Evolutionary conservation across 495 filamentous ascomycete species (phyloP), one percentile per base, ranked within the genome.

Genomic region (Aspergillus olivimuriae): DNA sequence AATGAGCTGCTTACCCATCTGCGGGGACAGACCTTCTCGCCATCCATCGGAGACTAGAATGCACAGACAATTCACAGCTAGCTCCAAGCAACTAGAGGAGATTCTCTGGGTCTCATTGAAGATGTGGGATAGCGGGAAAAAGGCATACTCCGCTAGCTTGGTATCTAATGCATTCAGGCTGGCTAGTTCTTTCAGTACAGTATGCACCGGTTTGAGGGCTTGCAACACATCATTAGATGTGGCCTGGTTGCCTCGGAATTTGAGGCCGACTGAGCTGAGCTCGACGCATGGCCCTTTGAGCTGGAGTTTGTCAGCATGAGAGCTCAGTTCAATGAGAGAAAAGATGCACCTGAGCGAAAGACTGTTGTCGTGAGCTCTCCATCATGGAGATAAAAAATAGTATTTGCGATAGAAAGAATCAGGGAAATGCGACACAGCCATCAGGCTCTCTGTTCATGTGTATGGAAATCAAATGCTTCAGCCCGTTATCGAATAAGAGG

Each of bases 111-210:
- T 82, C 39, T 80, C 74, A 43, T 86, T 82, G 50, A 99, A 83
- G 37, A 97, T 80, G 47, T 94, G 84, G 2, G 86, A 87, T 0
- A 99, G 66, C 0, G 92, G 92, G 52, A 95, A 92, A 72, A 97
- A 97, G 51, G 84, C 77, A 68, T 95, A 99, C 60, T 96, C 88
- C 6, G 89, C 92, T 19, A 96, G 67, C 60, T 87, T 89, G 40
- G 79, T 72, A 57, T 95, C 87, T 9, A 96, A 68, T 1, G 73
- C 66, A 24, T 75, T 67, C 36, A 68, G 65, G 34, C 47, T 56
- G 28, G 70, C 66, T 51, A 84, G 69, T 24, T 66, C 58, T 4
- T 72, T 61, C 18, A 94, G 63, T 15, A 74, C 53, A 11, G 51
- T 44, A 32, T 70, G 66, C 3, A 94, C 66, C 0, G 69, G 57